These are phyloP conservation scores for Solanum virginianum DNA, from an alignment of 257 asterid species.

Conservation along the genomic window DNA sequence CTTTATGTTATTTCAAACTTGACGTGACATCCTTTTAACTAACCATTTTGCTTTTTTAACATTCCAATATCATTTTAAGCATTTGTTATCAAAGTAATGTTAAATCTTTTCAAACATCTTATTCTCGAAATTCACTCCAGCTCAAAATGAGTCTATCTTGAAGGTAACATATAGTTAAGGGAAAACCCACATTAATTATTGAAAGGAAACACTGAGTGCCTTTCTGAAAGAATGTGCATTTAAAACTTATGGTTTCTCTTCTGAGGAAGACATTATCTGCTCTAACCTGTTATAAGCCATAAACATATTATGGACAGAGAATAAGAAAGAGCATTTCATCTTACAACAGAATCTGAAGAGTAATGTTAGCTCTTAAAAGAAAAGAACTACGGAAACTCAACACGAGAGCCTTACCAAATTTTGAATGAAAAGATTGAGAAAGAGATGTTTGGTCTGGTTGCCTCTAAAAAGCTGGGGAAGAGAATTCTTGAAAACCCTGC, in stretches of 20 bases:
- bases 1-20: not conserved
- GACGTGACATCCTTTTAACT: not conserved
- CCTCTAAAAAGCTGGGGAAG: conserved; percentile 57
- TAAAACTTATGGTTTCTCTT: not conserved
- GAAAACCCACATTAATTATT: not conserved
- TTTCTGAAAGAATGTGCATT: not conserved
- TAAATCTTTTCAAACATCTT: not conserved
- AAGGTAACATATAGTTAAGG: not conserved
- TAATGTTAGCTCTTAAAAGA: not conserved
- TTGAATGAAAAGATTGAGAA: conserved; percentile 42
- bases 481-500: conserved; percentile 84
- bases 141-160: not conserved
- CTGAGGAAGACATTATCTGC: not conserved
- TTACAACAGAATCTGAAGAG: not conserved
- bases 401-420: conserved; percentile 48
- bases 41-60: not conserved
- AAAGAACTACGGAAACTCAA: not conserved
- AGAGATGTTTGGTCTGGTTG: conserved; percentile 35
- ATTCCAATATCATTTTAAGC: not conserved
- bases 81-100: not conserved
- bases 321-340: not conserved
- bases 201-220: not conserved
- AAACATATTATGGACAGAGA: not conserved
- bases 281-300: not conserved
- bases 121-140: not conserved